phyloP scores from a whole-genome alignment of 2,329 filamentous ascomycete species.

The Fonsecaea erecta region DNA sequence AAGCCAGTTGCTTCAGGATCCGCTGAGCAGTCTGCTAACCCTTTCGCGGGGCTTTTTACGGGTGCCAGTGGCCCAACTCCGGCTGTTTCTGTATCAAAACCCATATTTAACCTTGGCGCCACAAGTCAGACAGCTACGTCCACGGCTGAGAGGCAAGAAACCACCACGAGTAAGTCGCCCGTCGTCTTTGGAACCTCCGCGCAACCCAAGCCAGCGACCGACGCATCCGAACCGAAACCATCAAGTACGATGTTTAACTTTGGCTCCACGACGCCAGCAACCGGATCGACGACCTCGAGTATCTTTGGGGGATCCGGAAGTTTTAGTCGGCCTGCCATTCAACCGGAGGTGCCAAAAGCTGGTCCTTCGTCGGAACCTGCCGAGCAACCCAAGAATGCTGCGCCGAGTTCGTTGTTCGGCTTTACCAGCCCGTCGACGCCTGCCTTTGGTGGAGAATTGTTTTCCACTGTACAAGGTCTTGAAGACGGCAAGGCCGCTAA shows the following conservation, averaged over 20 bases:
- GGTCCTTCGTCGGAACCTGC: not conserved
- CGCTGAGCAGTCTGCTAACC: constrained; percentile 20
- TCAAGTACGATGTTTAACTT: not conserved
- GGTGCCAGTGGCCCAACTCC: not conserved
- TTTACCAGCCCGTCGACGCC: constrained; percentile 20
- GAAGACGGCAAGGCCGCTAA: constrained; percentile 1
- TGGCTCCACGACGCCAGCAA: constrained; percentile 6
- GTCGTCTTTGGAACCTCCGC: constrained; percentile 18
- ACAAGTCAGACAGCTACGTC: constrained; percentile 11
- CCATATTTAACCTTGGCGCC: constrained; percentile 14
- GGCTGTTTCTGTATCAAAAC: constrained; percentile 1
- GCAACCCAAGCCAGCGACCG: not conserved
- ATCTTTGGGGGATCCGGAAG: not conserved
- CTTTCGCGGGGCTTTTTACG: constrained; percentile 29
- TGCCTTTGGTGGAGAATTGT: constrained; percentile 18
- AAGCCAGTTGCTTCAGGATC: constrained; percentile 17
- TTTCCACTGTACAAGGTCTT: constrained; percentile 20
- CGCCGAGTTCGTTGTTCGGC: constrained; percentile 11
- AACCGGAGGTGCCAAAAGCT: constrained; percentile 6
- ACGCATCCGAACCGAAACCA: not conserved
- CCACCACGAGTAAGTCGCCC: constrained; percentile 8
- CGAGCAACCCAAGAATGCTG: not conserved
- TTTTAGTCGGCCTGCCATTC: not conserved
- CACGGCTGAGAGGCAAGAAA: constrained; percentile 3
- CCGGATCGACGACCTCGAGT: not conserved